Evolutionary conservation across 306 rosid genomes (phyloP).

Genomic region (Cyclanthera cordifolia): DNA sequence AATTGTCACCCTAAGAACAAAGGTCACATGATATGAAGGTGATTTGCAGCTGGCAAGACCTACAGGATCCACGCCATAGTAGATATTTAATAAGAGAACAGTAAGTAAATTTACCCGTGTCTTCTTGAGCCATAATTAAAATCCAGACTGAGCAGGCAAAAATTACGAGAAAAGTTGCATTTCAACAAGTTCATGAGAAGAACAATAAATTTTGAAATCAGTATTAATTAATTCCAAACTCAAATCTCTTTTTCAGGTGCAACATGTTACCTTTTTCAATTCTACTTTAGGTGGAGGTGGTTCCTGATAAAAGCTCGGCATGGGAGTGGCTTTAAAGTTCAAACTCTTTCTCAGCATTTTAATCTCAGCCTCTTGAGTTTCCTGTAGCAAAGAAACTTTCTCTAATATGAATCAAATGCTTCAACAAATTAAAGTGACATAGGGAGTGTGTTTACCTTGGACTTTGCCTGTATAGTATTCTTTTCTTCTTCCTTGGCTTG

Average conservation of each 20-base stretch:
- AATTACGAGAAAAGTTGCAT: background rate
- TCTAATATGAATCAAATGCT: constrained; percentile 9
- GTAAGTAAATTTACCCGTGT: background rate
- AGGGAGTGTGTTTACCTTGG: constrained; percentile 54
- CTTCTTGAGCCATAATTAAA: background rate
- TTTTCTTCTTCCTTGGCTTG: constrained; percentile 89
- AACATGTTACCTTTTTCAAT: constrained; percentile 45
- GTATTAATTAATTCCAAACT: background rate
- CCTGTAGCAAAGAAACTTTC: constrained; percentile 37
- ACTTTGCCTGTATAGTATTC: constrained; percentile 74
- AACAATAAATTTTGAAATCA: background rate
- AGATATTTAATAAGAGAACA: background rate
- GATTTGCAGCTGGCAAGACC: background rate
- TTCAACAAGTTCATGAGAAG: background rate
- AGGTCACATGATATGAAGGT: background rate
- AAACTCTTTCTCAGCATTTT: constrained; percentile 53
- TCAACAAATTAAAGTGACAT: constrained; percentile 2
- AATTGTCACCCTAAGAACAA: background rate
- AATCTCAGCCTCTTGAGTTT: constrained; percentile 75
- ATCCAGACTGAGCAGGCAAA: constrained; percentile 3
- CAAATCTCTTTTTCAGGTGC: background rate
- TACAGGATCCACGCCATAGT: background rate
- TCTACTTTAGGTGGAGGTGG: constrained; percentile 64
- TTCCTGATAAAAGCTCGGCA: constrained; percentile 75
- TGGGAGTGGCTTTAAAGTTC: constrained; percentile 62